A percentile compares a stretch with the other conserved stretches of the same genome.
These are phyloP conservation scores for Wickerhamomyces bisporus DNA, from an alignment of 805 yeast species.

Conservation along the genomic window DNA sequence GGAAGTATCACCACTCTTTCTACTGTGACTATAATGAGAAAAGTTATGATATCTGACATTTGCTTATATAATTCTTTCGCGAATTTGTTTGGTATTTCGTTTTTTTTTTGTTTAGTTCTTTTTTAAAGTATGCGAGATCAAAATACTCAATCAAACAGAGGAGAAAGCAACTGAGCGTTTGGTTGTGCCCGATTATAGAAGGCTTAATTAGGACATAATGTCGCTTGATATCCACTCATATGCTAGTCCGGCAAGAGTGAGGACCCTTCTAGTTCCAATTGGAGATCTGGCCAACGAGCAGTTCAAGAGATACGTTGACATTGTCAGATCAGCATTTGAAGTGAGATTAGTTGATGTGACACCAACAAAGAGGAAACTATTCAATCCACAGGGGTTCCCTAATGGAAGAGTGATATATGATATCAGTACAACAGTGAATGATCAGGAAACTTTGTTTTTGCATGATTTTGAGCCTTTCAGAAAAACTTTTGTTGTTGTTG, in stretches of 20 bases:
- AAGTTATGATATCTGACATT: too few species aligned
- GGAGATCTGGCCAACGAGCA: conserved; percentile 39
- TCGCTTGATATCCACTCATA: conserved; percentile 40
- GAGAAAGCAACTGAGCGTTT: too few species aligned
- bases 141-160: too few species aligned
- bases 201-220: neutral
- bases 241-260: conserved; percentile 61
- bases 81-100: too few species aligned
- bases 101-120: too few species aligned
- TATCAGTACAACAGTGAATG: conserved; percentile 40
- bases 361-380: conserved; percentile 51
- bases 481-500: conserved; percentile 62
- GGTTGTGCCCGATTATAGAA: neutral
- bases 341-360: conserved; percentile 73
- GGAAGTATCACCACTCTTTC: too few species aligned
- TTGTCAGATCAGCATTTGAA: conserved; percentile 48
- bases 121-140: too few species aligned
- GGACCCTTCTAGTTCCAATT: conserved; percentile 63
- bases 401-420: conserved; percentile 66
- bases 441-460: conserved; percentile 57
- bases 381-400: conserved; percentile 85
- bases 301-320: conserved; percentile 34
- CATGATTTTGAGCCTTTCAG: conserved; percentile 90
- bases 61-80: too few species aligned
- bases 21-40: too few species aligned